Evolutionary conservation across 441 rosid species (phyloP).

Genomic region (Jatropha podagrica): DNA sequence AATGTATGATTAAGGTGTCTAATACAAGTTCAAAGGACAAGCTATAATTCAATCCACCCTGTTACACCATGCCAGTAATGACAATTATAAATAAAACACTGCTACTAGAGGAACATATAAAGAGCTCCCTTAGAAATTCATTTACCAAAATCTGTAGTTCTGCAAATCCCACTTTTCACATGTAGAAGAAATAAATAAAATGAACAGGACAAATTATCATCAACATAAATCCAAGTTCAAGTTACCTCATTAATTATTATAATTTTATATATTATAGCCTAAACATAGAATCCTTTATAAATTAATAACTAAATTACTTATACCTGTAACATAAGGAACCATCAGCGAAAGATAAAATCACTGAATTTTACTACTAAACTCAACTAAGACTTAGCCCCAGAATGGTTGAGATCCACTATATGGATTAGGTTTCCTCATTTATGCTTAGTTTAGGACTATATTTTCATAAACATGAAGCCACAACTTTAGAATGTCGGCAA

Average conservation of each 20-base stretch:
- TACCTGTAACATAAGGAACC: not conserved
- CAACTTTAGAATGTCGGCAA: too few relatives aligned
- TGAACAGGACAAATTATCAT: too few relatives aligned
- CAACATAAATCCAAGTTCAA: not conserved
- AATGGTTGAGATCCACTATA: too few relatives aligned
- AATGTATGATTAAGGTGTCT: not conserved
- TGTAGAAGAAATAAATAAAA: too few relatives aligned
- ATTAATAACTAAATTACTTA: not conserved
- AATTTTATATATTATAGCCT: not conserved
- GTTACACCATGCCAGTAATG: too few relatives aligned
- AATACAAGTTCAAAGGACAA: not conserved
- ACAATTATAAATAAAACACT: not conserved
- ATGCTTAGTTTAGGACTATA: too few relatives aligned
- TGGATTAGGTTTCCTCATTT: too few relatives aligned
- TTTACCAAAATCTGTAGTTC: not conserved
- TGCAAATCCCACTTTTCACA: not conserved
- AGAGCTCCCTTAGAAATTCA: not conserved
- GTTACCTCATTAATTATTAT: not conserved
- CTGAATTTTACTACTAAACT: too few relatives aligned
- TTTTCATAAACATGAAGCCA: not conserved
- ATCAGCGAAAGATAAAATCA: not conserved
- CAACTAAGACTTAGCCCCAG: too few relatives aligned
- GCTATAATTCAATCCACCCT: not conserved
- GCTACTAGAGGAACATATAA: not conserved
- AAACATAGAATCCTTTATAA: too few relatives aligned